These are phyloP conservation scores for Dimargaris xerosporica DNA, from an alignment of 192 early-diverging fungal species.

Conservation along the genomic window DNA sequence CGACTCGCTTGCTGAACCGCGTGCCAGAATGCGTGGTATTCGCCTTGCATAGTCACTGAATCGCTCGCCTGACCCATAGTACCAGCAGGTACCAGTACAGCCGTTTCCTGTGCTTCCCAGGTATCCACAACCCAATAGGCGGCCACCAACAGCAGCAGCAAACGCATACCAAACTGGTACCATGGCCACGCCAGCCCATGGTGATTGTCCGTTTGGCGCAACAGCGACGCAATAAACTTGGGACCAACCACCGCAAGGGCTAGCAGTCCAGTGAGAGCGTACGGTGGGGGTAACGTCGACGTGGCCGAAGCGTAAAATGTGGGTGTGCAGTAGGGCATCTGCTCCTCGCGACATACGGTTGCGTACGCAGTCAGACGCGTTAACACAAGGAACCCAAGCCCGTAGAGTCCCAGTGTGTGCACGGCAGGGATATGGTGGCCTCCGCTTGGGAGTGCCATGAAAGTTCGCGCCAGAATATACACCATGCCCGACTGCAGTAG, in stretches of 20 bases:
- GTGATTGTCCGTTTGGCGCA: slow-evolving; percentile 36
- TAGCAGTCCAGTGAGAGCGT: slow-evolving; percentile 28
- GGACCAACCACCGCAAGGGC: slow-evolving; percentile 26
- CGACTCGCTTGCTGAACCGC: no score
- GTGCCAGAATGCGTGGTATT: no score
- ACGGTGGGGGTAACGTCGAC: slow-evolving; percentile 33
- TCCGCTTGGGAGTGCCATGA: no score
- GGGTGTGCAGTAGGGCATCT: slow-evolving; percentile 58
- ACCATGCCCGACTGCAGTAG: slow-evolving; percentile 49
- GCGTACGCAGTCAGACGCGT: slow-evolving; percentile 36
- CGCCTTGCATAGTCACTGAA: no score
- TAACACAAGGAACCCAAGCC: slow-evolving; percentile 36
- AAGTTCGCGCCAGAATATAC: slow-evolving; percentile 20
- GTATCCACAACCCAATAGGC: slow-evolving; percentile 40
- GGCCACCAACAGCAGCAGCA: slow-evolving; percentile 34
- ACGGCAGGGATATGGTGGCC: no score
- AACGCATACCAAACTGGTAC: slow-evolving; percentile 36
- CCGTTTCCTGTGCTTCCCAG: slow-evolving; percentile 11
- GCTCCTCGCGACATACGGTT: slow-evolving; percentile 83
- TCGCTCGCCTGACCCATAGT: no score
- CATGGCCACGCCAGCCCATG: slow-evolving; percentile 34
- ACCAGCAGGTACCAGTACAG: no score
- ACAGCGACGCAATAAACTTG: slow-evolving; percentile 21
- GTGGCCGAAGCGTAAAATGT: slow-evolving; percentile 58
- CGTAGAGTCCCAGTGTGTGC: no score